Evolutionary conservation across 1,284 basidiomycete species (phyloP), one percentile per base, ranked within the genome.

Genomic region (Kwoniella shivajii): DNA sequence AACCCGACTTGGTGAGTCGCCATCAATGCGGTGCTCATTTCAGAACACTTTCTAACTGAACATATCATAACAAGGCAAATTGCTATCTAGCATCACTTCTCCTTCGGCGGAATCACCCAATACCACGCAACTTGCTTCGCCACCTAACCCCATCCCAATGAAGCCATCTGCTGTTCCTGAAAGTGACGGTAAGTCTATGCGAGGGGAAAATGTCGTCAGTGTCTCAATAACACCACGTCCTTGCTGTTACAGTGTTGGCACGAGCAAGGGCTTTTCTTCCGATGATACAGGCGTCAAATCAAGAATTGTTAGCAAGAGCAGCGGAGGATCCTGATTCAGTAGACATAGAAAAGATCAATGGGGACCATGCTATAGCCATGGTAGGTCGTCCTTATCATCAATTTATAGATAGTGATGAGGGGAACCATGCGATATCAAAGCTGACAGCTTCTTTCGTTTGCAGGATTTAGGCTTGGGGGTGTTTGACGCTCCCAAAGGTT

Each of bases 381-480:
- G 69, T 69, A 26, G 29, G 67, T 62, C n/a, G 7, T 3, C 18
- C 14, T 27, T 20, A n/a, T 33, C 11, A 11, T 4, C 37, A 4
- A 1, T 18, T 13, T 41, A 46, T 26, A 45, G 55, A 58, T 29
- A 38, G 18, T 11, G 18, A 11, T 11, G 27, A 41, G 6, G 22
- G 7, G 30, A 20, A 26, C 27, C 22, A 30, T 39, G 13, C 31
- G 24, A 13, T 33, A 13, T 2, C 9, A 30, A n/a, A n/a, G n/a
- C n/a, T n/a, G n/a, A n/a, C n/a, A n/a, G n/a, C n/a, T n/a, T n/a
- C n/a, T n/a, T n/a, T n/a, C n/a, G n/a, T n/a, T 18, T 43, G 24
- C 36, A 71, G 70, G 73, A 76, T 50, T 62, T 76, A 6, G 70
- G 69, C 16, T 47, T 76, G 24, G 74, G 74, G 13, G 72, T 76